These are phyloP conservation scores for Schwanniomyces vanrijiae DNA, from an alignment of 805 yeast species.

Conservation along the genomic window DNA sequence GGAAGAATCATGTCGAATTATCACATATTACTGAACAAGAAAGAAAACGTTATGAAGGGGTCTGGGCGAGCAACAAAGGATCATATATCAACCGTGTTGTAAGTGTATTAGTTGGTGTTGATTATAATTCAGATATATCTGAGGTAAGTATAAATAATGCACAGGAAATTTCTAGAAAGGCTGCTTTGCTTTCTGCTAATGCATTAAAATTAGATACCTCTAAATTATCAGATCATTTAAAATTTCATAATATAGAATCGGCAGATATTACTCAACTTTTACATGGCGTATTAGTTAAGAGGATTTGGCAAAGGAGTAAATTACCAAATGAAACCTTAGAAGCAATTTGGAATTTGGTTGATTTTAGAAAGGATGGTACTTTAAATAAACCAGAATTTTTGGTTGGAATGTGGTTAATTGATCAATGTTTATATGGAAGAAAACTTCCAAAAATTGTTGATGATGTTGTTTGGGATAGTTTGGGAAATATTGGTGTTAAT, in stretches of 20 bases:
- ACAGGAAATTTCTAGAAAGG: slow-evolving; percentile 22
- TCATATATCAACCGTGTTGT: slow-evolving; percentile 45
- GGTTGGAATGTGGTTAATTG: slow-evolving; percentile 98
- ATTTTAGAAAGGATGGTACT: slow-evolving; percentile 65
- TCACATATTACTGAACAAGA: slow-evolving; percentile 57
- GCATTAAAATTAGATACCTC: slow-evolving; percentile 18
- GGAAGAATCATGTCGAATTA: slow-evolving; percentile 80
- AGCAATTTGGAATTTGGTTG: slow-evolving; percentile 74
- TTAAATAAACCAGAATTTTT: slow-evolving; percentile 79
- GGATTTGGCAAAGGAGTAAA: slow-evolving; percentile 78
- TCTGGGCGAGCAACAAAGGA: slow-evolving; percentile 90
- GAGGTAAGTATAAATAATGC: slow-evolving; percentile 10
- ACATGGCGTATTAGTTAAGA: slow-evolving; percentile 66
- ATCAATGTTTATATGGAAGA: slow-evolving; percentile 91
- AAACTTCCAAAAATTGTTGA: slow-evolving; percentile 76
- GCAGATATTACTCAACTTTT: slow-evolving; percentile 35
- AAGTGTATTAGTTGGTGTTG: slow-evolving; percentile 29
- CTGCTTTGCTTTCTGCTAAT: slow-evolving; percentile 36
- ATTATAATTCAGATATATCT: slow-evolving; percentile 17
- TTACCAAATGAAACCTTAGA: slow-evolving; percentile 58
- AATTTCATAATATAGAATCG: slow-evolving; percentile 29
- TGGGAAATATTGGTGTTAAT: slow-evolving; percentile 47
- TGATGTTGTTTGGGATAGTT: slow-evolving; percentile 78
- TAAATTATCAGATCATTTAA: slow-evolving; percentile 19
- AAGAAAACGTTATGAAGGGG: slow-evolving; percentile 85